Conservation (phyloP, 305 asterid species). For the Galium porrigens region DNA sequence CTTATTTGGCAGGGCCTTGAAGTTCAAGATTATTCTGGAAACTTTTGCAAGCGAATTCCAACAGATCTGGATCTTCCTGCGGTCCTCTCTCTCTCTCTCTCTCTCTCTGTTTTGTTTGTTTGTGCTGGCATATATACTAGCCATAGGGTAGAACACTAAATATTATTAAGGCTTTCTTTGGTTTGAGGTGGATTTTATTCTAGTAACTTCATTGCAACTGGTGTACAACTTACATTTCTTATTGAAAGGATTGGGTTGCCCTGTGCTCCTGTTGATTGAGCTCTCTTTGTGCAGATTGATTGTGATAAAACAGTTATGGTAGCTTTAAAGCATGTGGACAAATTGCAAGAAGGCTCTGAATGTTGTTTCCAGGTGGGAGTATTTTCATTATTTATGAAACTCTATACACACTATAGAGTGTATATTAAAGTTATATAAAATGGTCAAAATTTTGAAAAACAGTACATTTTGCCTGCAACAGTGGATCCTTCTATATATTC, state of each 20-base stretch:
- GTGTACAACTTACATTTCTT: not conserved
- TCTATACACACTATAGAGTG: not conserved
- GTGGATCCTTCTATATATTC: not conserved
- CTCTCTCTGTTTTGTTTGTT: not conserved
- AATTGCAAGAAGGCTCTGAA: constrained; percentile 76
- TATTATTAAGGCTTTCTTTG: not conserved
- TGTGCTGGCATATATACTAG: not conserved
- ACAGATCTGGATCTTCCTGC: constrained; percentile 94
- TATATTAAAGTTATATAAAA: not conserved
- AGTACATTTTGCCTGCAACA: not conserved
- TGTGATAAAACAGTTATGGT: constrained; percentile 94
- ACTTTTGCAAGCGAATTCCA: constrained; percentile 82
- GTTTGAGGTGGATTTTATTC: not conserved
- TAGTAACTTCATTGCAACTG: not conserved
- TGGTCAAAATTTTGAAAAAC: not conserved
- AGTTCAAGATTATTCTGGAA: constrained; percentile 88
- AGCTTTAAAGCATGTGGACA: constrained; percentile 72
- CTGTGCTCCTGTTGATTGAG: constrained; percentile 13
- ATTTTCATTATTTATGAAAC: not conserved
- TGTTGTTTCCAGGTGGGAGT: constrained; percentile 68
- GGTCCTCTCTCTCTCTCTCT: constrained; percentile 26
- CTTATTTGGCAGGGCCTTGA: constrained; percentile 63
- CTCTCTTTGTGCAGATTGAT: constrained; percentile 45
- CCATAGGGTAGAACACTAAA: not conserved
- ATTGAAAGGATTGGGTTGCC: not conserved